phyloP scores from a whole-genome alignment of 2,329 filamentous ascomycete species.

The Botrytis paeoniae region DNA sequence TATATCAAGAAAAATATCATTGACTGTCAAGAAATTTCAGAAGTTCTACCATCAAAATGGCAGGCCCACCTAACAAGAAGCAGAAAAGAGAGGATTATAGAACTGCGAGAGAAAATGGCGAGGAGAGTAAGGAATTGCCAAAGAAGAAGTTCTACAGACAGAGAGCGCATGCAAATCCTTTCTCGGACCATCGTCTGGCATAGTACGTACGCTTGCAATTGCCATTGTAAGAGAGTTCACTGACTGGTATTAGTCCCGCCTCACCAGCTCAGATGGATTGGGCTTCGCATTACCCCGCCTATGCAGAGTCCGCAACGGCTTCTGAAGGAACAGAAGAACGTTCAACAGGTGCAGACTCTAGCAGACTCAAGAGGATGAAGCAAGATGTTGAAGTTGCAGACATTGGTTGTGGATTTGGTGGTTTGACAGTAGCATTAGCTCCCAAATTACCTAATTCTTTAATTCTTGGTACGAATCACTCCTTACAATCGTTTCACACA shows the following conservation, averaged over 20 bases:
- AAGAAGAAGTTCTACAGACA: conserved; percentile 97
- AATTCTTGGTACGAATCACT: conserved; percentile 64
- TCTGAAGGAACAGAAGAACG: conserved; percentile 31
- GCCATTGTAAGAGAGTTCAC: conserved; percentile 14
- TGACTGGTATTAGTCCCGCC: conserved; percentile 58
- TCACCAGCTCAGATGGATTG: conserved; percentile 87
- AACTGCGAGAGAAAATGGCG: conserved; percentile 51
- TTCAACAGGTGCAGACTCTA: conserved; percentile 17
- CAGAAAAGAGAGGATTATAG: conserved; percentile 67
- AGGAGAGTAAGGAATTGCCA: conserved; percentile 53
- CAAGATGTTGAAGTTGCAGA: conserved; percentile 88
- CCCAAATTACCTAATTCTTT: conserved; percentile 78
- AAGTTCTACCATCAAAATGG: conserved; percentile 37
- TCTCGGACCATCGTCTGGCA: conserved; percentile 84
- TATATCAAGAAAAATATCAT: neutral
- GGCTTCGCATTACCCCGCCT: conserved; percentile 78
- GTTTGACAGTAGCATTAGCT: conserved; percentile 80
- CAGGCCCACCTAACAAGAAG: conserved; percentile 52
- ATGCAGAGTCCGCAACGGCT: conserved; percentile 45
- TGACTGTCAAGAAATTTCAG: conserved; percentile 12
- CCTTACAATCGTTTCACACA: neutral
- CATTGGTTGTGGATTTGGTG: conserved; percentile 96
- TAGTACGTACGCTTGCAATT: conserved; percentile 61
- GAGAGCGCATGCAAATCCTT: conserved; percentile 94
- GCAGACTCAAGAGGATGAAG: conserved; percentile 41